Evolutionary conservation across 345 rosid genomes (phyloP).

Genomic region (Gossypium rotundifolium): DNA sequence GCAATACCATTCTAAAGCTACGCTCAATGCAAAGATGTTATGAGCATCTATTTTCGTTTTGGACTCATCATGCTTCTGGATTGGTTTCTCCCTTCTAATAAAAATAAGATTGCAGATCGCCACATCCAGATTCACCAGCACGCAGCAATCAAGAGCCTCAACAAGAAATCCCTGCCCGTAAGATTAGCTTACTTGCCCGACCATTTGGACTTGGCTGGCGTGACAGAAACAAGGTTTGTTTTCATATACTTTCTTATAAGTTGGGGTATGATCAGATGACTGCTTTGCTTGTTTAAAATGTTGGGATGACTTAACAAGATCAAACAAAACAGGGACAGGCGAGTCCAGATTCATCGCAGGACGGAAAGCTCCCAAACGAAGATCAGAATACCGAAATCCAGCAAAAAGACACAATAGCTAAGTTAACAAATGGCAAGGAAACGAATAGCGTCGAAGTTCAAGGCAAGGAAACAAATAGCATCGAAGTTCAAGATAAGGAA

Average conservation of each 20-base stretch:
- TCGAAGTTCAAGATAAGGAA: constrained; percentile 25
- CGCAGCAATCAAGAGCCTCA: constrained; percentile 50
- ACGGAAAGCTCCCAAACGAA: constrained; percentile 42
- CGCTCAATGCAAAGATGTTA: no score
- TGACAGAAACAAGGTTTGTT: constrained; percentile 78
- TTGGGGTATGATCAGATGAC: background rate
- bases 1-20: background rate
- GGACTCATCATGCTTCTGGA: no score
- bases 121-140: constrained; percentile 46
- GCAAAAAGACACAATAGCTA: constrained; percentile 26
- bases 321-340: constrained; percentile 41
- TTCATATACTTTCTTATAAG: background rate
- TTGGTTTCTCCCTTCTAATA: constrained; percentile 3
- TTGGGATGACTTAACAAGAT: background rate
- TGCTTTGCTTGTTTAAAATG: background rate
- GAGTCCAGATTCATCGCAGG: constrained; percentile 25
- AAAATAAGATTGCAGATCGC: constrained; percentile 34
- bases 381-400: constrained; percentile 28
- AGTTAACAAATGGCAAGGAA: constrained; percentile 22
- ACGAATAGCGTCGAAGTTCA: constrained; percentile 15
- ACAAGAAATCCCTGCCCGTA: constrained; percentile 64
- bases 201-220: constrained; percentile 99
- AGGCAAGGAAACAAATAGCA: constrained; percentile 18
- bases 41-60: background rate
- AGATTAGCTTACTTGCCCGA: constrained; percentile 69